Conservation (phyloP, 176 grass and related monocot species). For the Phoenix dactylifera region DNA sequence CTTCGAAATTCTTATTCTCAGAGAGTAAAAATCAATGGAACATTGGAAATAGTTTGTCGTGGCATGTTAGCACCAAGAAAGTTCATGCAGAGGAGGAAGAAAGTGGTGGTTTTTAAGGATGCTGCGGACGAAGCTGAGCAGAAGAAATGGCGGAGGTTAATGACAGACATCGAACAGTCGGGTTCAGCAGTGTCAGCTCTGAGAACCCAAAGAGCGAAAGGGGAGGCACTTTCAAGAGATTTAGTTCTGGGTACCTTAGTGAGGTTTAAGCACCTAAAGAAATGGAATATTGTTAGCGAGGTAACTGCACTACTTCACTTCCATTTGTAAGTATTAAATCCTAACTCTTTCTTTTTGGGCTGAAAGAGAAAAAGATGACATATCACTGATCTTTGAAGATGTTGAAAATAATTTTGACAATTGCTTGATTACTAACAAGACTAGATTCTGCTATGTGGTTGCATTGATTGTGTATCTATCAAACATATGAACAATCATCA, state of each 20-base stretch:
- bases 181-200: constrained; percentile 60
- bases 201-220: constrained; percentile 37
- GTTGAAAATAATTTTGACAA: too few species aligned
- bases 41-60: constrained; percentile 45
- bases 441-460: too few species aligned
- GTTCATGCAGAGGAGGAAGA: constrained; percentile 71
- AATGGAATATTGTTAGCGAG: constrained; percentile 85
- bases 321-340: too few species aligned
- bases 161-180: constrained; percentile 65
- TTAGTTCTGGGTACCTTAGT: constrained; percentile 68
- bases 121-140: constrained; percentile 51
- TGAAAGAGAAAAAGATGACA: too few species aligned
- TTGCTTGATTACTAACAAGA: too few species aligned
- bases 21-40: constrained; percentile 35
- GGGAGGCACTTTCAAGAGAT: constrained; percentile 45
- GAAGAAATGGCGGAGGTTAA: constrained; percentile 81
- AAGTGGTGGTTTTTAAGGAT: constrained; percentile 65
- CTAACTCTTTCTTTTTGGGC: too few species aligned
- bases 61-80: constrained; percentile 78
- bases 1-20: constrained; percentile 22
- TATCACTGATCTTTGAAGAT: too few species aligned
- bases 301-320: constrained; percentile 18
- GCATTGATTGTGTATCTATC: too few species aligned
- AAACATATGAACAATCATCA: too few species aligned
- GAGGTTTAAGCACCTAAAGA: constrained; percentile 89